Evolutionary conservation across 1,139 yeast species (phyloP), one percentile per base, ranked within the genome.

Genomic region (Hanseniaspora gamundiae): DNA sequence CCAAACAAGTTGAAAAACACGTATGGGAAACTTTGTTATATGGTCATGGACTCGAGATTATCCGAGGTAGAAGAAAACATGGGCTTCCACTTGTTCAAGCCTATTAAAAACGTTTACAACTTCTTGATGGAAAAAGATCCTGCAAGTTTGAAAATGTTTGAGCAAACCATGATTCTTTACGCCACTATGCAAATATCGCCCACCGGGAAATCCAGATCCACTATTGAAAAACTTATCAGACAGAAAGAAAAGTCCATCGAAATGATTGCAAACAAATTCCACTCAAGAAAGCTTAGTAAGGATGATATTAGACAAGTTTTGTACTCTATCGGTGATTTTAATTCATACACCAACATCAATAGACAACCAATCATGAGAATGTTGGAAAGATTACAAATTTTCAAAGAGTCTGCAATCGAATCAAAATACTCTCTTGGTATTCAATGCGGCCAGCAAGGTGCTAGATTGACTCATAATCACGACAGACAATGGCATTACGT

Each of bases 1-100:
- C 91, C 91, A 0, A 86, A 80, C 52, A 70, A 75, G 52, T 77
- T 81, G 82, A 69, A 86, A 47, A 81, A 77, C 52, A 76, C 78
- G 2, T 81, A 76, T 57, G 91, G 91, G 38, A 80, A 80, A 55
- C 64, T 81, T 47, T 78, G 82, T 65, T 80, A 80, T 59, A 81
- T 80, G 81, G 76, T 81, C 39, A 81, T 81, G 87, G 91, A 80
- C 57, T 80, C 88, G 1, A 64, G 82, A 44, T 61, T 79, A 36
- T 81, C 84, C 0, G 85, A 80, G 51, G 74, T 81, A 47, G 71
- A 70, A 49, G 74, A 73, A 16, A 76, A 77, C 42, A 70, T 80
- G 75, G 87, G 78, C 48, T 81, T 81, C 57, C 84, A 80, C 57
- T 62, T 80, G 6, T 79, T 76, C 61, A 76, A 74, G 54, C 88